Conservation (phyloP, 2,329 filamentous ascomycete species). For the Fusarium temperatum region DNA sequence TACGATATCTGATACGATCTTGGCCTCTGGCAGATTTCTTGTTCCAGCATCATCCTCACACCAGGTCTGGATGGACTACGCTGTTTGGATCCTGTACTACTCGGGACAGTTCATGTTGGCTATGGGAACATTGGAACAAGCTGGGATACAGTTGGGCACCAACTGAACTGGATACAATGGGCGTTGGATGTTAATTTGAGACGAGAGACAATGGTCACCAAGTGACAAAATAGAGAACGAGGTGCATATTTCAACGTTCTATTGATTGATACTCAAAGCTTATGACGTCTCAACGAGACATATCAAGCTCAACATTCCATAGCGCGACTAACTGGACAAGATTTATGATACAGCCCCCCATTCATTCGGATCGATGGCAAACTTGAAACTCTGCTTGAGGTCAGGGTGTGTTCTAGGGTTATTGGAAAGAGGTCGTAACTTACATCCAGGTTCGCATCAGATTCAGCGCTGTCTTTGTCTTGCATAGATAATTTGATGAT, state of each 20-base stretch:
- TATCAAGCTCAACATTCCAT: not conserved
- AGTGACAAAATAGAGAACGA: accelerated
- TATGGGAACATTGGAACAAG: not conserved
- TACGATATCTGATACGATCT: not conserved
- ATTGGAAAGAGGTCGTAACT: accelerated
- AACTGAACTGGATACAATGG: not conserved
- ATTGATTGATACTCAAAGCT: no score
- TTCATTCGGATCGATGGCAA: not conserved
- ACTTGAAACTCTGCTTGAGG: not conserved
- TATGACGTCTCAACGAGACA: no score
- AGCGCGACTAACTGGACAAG: not conserved
- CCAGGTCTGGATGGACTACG: not conserved
- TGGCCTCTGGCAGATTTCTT: not conserved
- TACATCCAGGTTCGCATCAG: conserved; percentile 3
- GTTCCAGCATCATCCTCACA: not conserved
- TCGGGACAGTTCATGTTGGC: not conserved
- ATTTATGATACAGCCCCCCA: not conserved
- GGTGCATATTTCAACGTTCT: not conserved
- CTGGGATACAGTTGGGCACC: not conserved
- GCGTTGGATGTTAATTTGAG: not conserved
- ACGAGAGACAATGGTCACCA: accelerated
- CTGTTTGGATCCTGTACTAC: not conserved
- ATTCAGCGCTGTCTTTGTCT: not conserved
- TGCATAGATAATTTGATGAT: conserved; percentile 19
- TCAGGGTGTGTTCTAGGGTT: accelerated